A percentile compares a stretch with the other conserved stretches of the same genome.
These are phyloP conservation scores for Ephemerocybe angulata DNA, from an alignment of 768 basidiomycete species.

Conservation along the genomic window DNA sequence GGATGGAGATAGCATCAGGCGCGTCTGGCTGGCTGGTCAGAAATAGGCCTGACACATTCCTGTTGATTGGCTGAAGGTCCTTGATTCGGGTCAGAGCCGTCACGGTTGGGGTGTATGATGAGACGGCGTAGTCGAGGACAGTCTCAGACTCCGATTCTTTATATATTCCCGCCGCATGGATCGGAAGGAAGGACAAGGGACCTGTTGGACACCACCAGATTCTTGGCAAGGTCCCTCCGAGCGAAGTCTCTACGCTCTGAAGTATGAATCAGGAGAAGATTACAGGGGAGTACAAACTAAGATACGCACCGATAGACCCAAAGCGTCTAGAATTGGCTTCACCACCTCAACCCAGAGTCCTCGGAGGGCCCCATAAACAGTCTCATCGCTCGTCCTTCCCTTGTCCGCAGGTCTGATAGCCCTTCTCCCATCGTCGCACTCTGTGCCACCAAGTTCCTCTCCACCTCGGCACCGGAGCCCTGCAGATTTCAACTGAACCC, in stretches of 20 bases:
- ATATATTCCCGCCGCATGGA: slow-evolving; percentile 32
- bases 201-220: slow-evolving; percentile 32
- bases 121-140: slow-evolving; percentile 14
- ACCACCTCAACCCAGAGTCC: not conserved
- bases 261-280: not conserved
- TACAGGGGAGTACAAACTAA: slow-evolving; percentile 5
- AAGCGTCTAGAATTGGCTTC: not conserved
- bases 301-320: slow-evolving; percentile 11
- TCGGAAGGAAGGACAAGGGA: slow-evolving; percentile 25
- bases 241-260: not conserved
- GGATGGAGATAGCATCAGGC: slow-evolving; percentile 3
- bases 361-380: not conserved
- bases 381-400: not conserved
- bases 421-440: not conserved
- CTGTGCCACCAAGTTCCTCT: not conserved
- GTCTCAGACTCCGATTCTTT: not conserved
- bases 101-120: slow-evolving; percentile 17
- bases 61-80: not conserved
- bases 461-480: not conserved
- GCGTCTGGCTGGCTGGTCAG: slow-evolving; percentile 12
- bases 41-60: slow-evolving; percentile 2
- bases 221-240: slow-evolving; percentile 8
- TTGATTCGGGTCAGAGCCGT: slow-evolving; percentile 1
- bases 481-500: not conserved
- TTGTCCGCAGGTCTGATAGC: not conserved